Conservation (phyloP, 306 rosid genomes). For the Delonix regia region DNA sequence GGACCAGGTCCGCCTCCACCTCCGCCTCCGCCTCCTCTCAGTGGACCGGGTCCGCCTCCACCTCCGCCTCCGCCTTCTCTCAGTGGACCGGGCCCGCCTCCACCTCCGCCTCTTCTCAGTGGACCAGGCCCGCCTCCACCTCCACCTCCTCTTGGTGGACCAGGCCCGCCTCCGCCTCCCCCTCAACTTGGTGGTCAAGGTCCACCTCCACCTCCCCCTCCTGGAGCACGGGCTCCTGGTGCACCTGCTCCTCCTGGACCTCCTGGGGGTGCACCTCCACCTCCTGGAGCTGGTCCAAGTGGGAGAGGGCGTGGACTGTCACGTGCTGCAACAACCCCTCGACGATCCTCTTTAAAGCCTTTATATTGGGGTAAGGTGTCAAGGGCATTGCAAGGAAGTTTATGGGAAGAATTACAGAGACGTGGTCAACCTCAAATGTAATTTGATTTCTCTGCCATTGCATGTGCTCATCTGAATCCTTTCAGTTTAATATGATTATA, state of each 20-base stretch:
- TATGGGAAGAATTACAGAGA: slow-evolving; percentile 97
- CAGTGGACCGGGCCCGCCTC: slow-evolving; percentile 42
- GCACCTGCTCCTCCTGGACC: slow-evolving; percentile 68
- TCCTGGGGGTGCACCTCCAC: slow-evolving; percentile 72
- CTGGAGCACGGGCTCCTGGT: slow-evolving; percentile 36
- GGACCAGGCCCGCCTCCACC: slow-evolving; percentile 52
- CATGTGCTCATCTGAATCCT: slow-evolving; percentile 26
- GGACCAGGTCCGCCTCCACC: slow-evolving; percentile 44
- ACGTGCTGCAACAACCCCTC: slow-evolving; percentile 59
- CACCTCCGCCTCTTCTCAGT: slow-evolving; percentile 51
- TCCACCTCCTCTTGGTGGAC: slow-evolving; percentile 42
- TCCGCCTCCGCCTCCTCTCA: slow-evolving; percentile 50
- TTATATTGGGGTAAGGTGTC: slow-evolving; percentile 97
- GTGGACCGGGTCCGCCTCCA: slow-evolving; percentile 48
- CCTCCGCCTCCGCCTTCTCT: slow-evolving; percentile 58
- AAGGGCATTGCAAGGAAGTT: slow-evolving; percentile 91
- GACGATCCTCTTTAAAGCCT: slow-evolving; percentile 84
- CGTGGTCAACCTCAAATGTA: slow-evolving; percentile 85
- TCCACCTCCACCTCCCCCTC: slow-evolving; percentile 60
- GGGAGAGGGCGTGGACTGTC: slow-evolving; percentile 92
- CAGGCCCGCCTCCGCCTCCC: slow-evolving; percentile 56
- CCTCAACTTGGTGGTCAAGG: slow-evolving; percentile 36
- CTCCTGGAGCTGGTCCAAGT: slow-evolving; percentile 60
- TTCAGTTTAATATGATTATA: slow-evolving; percentile 12
- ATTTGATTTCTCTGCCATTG: slow-evolving; percentile 31